A percentile compares a stretch with the other conserved stretches of the same genome.
phyloP scores from a whole-genome alignment of 2,329 filamentous ascomycete genomes.

The Talaromyces funiculosus region DNA sequence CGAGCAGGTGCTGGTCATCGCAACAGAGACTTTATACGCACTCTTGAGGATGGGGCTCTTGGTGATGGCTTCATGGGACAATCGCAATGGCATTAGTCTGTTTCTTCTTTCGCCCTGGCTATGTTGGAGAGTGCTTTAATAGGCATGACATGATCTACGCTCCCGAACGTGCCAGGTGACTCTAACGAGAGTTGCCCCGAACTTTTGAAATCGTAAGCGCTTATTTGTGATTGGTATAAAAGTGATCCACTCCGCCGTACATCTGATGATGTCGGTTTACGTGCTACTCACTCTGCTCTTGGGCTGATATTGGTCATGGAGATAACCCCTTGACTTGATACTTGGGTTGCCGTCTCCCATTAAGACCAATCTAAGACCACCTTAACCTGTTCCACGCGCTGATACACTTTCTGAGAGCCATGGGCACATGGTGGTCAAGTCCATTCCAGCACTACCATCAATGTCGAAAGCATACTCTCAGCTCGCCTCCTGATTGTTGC shows the following conservation, averaged over 20 bases:
- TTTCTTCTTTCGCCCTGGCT: background rate
- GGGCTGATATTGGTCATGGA: background rate
- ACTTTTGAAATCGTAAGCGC: background rate
- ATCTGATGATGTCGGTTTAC: background rate
- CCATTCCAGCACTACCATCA: background rate
- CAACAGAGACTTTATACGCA: conserved; percentile 87
- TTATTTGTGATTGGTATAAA: background rate
- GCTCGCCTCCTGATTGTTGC: background rate
- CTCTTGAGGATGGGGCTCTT: conserved; percentile 85
- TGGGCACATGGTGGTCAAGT: background rate
- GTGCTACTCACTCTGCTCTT: background rate
- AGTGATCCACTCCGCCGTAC: background rate
- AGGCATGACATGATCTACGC: background rate
- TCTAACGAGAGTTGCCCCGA: background rate
- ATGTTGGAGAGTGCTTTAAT: background rate
- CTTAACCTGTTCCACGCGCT: background rate
- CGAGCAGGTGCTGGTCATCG: conserved; percentile 52
- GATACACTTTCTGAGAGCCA: background rate
- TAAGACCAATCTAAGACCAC: background rate
- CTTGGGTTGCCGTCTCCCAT: background rate
- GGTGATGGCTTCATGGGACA: conserved; percentile 82
- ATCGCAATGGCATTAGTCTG: conserved; percentile 62
- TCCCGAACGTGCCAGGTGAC: background rate
- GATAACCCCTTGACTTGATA: background rate
- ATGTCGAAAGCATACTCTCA: conserved; percentile 4